Evolutionary conservation across 345 rosid species (phyloP), one percentile per base, ranked within the genome.

Genomic region (Moricandia arvensis): DNA sequence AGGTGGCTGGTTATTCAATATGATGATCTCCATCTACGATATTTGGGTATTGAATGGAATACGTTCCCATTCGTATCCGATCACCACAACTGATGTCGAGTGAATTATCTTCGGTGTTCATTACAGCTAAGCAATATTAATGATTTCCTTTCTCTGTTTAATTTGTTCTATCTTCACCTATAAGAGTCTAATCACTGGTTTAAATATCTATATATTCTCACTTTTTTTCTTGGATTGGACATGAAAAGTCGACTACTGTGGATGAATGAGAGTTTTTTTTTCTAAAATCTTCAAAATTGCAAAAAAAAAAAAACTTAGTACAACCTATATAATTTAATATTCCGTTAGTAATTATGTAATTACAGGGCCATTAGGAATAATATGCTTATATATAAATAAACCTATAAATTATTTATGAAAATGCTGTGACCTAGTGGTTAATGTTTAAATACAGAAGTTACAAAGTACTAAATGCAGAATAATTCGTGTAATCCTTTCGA

Each of bases 81-180:
- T 66, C 53, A 75, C 54, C 53, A 15, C 61, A 67, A 5, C 29
- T 24, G 12, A n/a, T 75, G 67, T 45, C 54, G 54, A 75, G n/a
- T 67, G 61, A 47, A 61, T 66, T 67, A 59, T 75, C 38, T 75
- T 67, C 16, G 31, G 67, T 59, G 66, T 59, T 74, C 73, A 59
- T 66, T 67, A 67, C 73, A 75, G 66, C 78, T 66, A 58, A 47
- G 13, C 78, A 59, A 66, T 64, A 64, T 1, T 45, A 64, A 64
- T 59, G n/a, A 33, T 74, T 58, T 73, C 8, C 57, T 27, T 27
- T 63, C 6, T 41, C 24, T 15, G 10, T 59, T 60, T 1, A 54
- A 33, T 54, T 34, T 68, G 13, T 53, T 7, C 26, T 41, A 33
- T 37, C 41, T 38, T 54, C 57, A 16, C 35, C 27, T 66, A 2